These are phyloP conservation scores for Apiotrichum siamense DNA, from an alignment of 1,284 basidiomycete species.

Conservation along the genomic window DNA sequence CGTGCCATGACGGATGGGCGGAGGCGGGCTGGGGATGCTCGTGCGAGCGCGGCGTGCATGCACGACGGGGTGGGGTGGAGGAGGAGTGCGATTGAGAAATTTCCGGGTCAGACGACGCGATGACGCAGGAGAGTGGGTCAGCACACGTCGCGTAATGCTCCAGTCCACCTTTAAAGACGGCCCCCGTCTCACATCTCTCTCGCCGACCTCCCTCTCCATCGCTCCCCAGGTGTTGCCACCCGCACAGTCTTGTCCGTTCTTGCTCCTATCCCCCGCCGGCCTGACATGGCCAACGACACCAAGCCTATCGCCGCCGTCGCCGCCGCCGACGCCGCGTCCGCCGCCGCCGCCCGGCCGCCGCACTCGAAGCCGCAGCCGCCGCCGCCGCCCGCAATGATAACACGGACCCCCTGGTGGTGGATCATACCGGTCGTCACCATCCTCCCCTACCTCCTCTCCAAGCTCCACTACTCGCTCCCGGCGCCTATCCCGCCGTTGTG, in stretches of 20 bases:
- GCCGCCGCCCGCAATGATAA: no score
- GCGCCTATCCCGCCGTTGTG: conserved; percentile 25
- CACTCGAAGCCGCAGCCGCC: neutral
- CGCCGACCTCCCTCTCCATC: neutral
- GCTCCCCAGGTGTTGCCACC: neutral
- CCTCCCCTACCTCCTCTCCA: conserved; percentile 26
- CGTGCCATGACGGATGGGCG: conserved; percentile 9
- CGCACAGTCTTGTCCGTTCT: neutral
- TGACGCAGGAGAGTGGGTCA: no score
- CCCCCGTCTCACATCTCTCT: no score
- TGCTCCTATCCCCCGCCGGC: neutral
- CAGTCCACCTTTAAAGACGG: no score
- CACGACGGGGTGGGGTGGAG: neutral
- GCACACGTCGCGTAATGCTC: no score
- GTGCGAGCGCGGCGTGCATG: neutral
- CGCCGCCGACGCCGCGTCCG: no score
- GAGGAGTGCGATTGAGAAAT: neutral
- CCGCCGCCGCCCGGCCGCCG: neutral
- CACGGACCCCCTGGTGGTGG: conserved; percentile 14
- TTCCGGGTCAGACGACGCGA: no score
- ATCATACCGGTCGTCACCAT: conserved; percentile 29
- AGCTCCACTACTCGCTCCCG: conserved; percentile 36
- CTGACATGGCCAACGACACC: neutral
- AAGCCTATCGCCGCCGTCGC: neutral
- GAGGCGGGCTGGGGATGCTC: neutral